Base-by-base conservation (phyloP, 1,284 basidiomycete genomes). In the Sporisorium graminicola region DNA sequence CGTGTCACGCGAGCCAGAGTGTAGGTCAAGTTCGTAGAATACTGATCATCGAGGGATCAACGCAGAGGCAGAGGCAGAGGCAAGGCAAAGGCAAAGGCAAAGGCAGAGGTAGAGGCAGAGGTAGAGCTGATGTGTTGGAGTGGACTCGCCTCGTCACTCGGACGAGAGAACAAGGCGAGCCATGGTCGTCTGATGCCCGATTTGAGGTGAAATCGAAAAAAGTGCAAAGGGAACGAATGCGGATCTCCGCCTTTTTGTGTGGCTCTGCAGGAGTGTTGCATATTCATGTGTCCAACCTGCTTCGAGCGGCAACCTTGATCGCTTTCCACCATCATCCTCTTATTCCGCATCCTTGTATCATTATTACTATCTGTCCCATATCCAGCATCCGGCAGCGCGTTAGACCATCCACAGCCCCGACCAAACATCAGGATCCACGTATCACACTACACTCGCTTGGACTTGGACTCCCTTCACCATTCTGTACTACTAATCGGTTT, bases 101-200 rank as follows among this genome's bases (percentile, higher is more conserved):
- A n/a, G n/a, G n/a, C n/a, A n/a, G n/a, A n/a, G n/a, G n/a, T n/a
- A n/a, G n/a, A 31, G 31, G 10, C 6, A 31, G 31, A 31, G 31
- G 31, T 31, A 31, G 29, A 31, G 29, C 5, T 31, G 29, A 31
- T 35, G 8, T 35, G n/a, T n/a, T n/a, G 35, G 35, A 35, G 35
- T 13, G 35, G 35, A n/a, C n/a, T n/a, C 35, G 7, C 35, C 14
- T 35, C 8, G 12, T 27, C 6, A 49, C 47, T 49, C 47, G 47
- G 27, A 49, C 47, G 47, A 49, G 47, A 49, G 13, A 29, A 29
- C n/a, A 29, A 1, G 16, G 7, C 14, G 12, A n/a, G 47, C 6
- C 47, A n/a, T 18, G 47, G 47, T 49, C 47, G 47, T n/a, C 47
- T 29, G 47, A 49, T 29, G 37, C 47, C 47, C 47, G 47, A 49